Percentiles rank a stretch among this genome's conserved stretches.
Conservation (phyloP, 2,329 filamentous ascomycete genomes). For the Colletotrichum lindemuthianum region DNA sequence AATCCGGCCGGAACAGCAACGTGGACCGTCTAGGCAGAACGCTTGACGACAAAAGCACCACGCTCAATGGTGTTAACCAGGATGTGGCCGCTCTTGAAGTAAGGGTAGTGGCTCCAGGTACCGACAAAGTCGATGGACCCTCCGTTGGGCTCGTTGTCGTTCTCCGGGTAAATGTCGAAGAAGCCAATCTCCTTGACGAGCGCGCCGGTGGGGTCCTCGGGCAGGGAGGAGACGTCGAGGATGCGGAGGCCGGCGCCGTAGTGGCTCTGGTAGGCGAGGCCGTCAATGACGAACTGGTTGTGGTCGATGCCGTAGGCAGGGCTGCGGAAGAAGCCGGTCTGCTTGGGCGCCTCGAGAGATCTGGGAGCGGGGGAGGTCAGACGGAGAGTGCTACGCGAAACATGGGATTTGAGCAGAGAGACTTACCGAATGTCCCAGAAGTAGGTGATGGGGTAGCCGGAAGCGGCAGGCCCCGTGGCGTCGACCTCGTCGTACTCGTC, state of each 20-base stretch:
- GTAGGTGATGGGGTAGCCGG: conserved; percentile 57
- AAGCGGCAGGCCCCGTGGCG: conserved; percentile 43
- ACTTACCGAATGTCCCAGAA: conserved; percentile 54
- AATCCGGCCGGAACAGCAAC: no score
- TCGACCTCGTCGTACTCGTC: conserved; percentile 58
- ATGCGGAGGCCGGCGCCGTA: conserved; percentile 54
- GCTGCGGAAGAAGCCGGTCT: conserved; percentile 52
- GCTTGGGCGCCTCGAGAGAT: conserved; percentile 50
- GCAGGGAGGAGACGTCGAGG: conserved; percentile 45
- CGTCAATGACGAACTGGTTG: conserved; percentile 56
- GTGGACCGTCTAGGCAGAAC: conserved; percentile 6
- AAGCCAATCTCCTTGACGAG: conserved; percentile 52
- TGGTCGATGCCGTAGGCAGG: conserved; percentile 51
- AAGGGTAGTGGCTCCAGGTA: conserved; percentile 39
- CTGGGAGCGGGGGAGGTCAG: neutral
- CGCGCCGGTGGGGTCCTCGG: conserved; percentile 48
- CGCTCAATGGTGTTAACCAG: conserved; percentile 40
- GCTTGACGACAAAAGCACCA: conserved; percentile 38
- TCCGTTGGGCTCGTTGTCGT: conserved; percentile 36
- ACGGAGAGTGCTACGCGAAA: no score
- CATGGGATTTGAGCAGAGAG: no score
- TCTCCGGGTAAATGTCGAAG: conserved; percentile 57
- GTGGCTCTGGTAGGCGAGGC: conserved; percentile 55
- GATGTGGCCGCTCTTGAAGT: conserved; percentile 38
- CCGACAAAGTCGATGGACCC: conserved; percentile 36